Base-by-base conservation (phyloP, 768 basidiomycete genomes). In the Trametes elegans region DNA sequence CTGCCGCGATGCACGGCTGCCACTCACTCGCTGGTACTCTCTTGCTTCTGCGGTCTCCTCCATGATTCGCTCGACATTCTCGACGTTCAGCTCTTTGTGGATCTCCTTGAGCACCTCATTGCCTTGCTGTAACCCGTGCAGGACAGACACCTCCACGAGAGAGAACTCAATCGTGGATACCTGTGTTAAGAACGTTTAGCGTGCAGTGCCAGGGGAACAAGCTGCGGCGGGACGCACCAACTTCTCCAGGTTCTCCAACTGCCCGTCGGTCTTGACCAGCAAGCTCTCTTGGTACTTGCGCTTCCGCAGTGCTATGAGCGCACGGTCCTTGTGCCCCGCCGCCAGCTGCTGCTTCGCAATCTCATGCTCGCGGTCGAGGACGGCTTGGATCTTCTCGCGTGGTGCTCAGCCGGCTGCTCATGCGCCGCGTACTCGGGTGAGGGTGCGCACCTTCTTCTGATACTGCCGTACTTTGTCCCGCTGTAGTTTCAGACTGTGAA, bases 131-230 rank as follows among this genome's bases (percentile, higher is more conserved):
- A 99, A 73, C 7, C 96, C 97, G 68, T 93, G 92, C 29, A 98
- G 66, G 9, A 99, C 90, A 2, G 94, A 93, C 40, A 90, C 84
- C 70, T 98, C 91, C 19, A 98, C 85, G 44, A 95, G 78, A 7
- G 97, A 93, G 74, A 97, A 98, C 69, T 99, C 97, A 64, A 99
- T 97, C 0, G 88, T 90, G 3, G 93, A 90, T 23, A 98, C 94
- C 96, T 99, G 64, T 14, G 44, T n/a, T n/a, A n/a, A 19, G 21
- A 10, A 24, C 44, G 16, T 10, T 24, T 1, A 18, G 34, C 14
- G 26, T 34, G 9, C 18, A 59, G 49, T 40, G 41, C 32, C 41
- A 10, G 16, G 21, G 16, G 36, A 18, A 16, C 26, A 23, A 28
- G 23, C 36, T 7, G n/a, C 18, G 7, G 8, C 23, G 6, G 13